phyloP scores from a whole-genome alignment of 768 basidiomycete genomes.

The Sarcodon sp. region DNA sequence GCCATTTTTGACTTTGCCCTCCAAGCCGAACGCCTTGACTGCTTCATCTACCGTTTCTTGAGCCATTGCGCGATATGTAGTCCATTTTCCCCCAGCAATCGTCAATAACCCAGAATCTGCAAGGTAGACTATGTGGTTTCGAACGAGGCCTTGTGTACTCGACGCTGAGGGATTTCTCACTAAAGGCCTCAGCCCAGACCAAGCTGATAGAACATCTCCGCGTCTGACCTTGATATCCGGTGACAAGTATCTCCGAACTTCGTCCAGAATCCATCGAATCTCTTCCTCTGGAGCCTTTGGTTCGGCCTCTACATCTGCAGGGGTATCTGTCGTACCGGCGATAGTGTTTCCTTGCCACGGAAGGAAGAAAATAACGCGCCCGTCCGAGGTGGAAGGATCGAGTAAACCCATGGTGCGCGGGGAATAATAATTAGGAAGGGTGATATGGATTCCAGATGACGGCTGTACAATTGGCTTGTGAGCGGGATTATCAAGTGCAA shows the following conservation, averaged over 20 bases:
- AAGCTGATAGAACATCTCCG: conserved; percentile 91
- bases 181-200: conserved; percentile 86
- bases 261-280: conserved; percentile 93
- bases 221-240: conserved; percentile 90
- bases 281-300: conserved; percentile 87
- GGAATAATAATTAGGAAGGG: conserved; percentile 93
- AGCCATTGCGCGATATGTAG: conserved; percentile 93
- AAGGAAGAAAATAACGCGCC: conserved; percentile 97
- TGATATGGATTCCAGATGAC: conserved; percentile 91
- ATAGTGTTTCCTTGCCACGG: conserved; percentile 98
- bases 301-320: conserved; percentile 55
- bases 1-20: conserved; percentile 35
- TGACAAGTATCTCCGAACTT: conserved; percentile 79
- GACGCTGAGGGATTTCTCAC: conserved; percentile 69
- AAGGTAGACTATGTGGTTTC: conserved; percentile 89
- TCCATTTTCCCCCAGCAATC: conserved; percentile 98
- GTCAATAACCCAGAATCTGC: conserved; percentile 75
- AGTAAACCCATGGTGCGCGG: conserved; percentile 91
- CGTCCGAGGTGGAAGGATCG: conserved; percentile 91
- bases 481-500: conserved; percentile 64
- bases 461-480: conserved; percentile 86
- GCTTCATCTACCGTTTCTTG: conserved; percentile 88
- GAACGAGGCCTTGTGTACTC: conserved; percentile 77
- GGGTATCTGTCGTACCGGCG: conserved; percentile 91
- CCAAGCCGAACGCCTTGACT: conserved; percentile 62